Evolutionary conservation across 441 rosid species (phyloP).

Genomic region (California macrophylla): DNA sequence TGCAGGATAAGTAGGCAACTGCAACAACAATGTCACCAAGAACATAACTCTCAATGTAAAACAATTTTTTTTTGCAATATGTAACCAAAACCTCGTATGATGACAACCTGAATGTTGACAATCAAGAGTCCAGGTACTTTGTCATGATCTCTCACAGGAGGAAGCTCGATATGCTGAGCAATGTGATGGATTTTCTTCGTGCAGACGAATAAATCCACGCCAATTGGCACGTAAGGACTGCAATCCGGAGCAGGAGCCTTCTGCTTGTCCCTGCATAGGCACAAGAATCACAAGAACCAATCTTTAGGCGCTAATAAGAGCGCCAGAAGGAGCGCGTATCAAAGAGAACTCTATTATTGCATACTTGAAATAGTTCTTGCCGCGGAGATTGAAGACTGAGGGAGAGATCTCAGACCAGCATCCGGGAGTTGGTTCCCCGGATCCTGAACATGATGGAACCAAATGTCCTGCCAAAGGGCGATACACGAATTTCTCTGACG

Average conservation of each 20-base stretch:
- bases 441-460: slow-evolving; percentile 30
- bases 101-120: slow-evolving; percentile 53
- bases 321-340: neutral
- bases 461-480: slow-evolving; percentile 53
- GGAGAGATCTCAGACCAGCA: slow-evolving; percentile 66
- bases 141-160: slow-evolving; percentile 31
- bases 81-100: neutral
- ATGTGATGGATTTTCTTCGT: slow-evolving; percentile 58
- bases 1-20: slow-evolving; percentile 70
- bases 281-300: neutral
- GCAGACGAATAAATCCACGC: slow-evolving; percentile 54
- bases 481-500: slow-evolving; percentile 41
- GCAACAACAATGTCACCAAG: slow-evolving; percentile 15
- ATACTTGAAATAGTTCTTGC: slow-evolving; percentile 59
- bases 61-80: neutral
- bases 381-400: slow-evolving; percentile 64
- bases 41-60: neutral
- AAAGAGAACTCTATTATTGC: slow-evolving; percentile 7
- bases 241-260: slow-evolving; percentile 48
- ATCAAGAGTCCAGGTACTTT: slow-evolving; percentile 49
- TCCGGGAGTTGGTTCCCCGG: slow-evolving; percentile 46
- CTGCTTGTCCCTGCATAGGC: slow-evolving; percentile 50
- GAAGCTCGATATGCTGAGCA: slow-evolving; percentile 74
- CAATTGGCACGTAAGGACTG: slow-evolving; percentile 61
- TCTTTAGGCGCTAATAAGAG: neutral